Percentiles rank a stretch among this genome's conserved stretches.
Evolutionary conservation across 345 rosid species (phyloP).

Genomic region (Salix purpurea): DNA sequence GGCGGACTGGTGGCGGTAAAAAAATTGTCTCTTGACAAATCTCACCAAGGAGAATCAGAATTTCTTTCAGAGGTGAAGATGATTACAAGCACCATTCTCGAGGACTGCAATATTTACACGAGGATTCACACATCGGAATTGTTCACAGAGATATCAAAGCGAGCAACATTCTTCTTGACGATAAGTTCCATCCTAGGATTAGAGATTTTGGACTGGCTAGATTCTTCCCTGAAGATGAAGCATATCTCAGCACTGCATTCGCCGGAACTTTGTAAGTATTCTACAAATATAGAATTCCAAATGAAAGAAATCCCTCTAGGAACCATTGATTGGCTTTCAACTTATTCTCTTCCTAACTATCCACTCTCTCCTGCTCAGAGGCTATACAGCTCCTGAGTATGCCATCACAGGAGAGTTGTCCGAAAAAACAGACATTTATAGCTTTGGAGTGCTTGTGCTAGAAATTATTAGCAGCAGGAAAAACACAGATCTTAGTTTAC

Average conservation of each 20-base stretch:
- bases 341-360: neutral
- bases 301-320: neutral
- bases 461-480: slow-evolving; percentile 63
- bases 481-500: slow-evolving; percentile 52
- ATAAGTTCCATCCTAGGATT: slow-evolving; percentile 55
- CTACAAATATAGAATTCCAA: neutral
- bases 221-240: slow-evolving; percentile 71
- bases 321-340: neutral
- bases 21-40: slow-evolving; percentile 43
- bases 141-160: slow-evolving; percentile 73
- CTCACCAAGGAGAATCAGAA: slow-evolving; percentile 65
- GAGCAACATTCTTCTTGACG: slow-evolving; percentile 72
- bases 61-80: slow-evolving; percentile 64
- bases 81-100: slow-evolving; percentile 62
- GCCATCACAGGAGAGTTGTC: slow-evolving; percentile 66
- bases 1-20: slow-evolving; percentile 55
- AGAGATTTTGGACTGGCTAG: slow-evolving; percentile 75
- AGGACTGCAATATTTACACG: slow-evolving; percentile 63
- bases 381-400: slow-evolving; percentile 71
- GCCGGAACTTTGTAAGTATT: slow-evolving; percentile 65
- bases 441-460: slow-evolving; percentile 63
- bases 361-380: slow-evolving; percentile 23
- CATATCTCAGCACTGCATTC: slow-evolving; percentile 58
- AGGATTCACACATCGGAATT: slow-evolving; percentile 57
- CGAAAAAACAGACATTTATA: slow-evolving; percentile 66